Evolutionary conservation across 1,284 basidiomycete species (phyloP).

Genomic region (Sanghuangporus weigelae): DNA sequence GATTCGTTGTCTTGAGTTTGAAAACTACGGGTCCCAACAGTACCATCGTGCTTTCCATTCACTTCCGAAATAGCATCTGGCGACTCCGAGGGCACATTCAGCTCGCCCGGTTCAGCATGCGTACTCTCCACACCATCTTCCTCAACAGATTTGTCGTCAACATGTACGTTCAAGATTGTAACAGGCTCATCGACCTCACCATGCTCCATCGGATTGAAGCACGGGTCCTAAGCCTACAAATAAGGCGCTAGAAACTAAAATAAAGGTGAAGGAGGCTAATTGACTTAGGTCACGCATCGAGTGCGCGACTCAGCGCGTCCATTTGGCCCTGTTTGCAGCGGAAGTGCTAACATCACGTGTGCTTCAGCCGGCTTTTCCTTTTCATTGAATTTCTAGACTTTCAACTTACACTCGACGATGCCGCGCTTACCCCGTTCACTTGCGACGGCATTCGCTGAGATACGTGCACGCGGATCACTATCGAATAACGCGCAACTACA

Average conservation of each 20-base stretch:
- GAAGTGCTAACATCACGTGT: background rate
- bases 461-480: background rate
- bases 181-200: background rate
- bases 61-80: background rate
- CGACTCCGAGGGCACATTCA: background rate
- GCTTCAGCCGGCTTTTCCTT: background rate
- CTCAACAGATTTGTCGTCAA: slow-evolving; percentile 1
- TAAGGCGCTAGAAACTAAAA: background rate
- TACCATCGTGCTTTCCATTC: background rate
- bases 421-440: slow-evolving; percentile 11
- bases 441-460: slow-evolving; percentile 5
- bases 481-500: background rate
- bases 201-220: background rate
- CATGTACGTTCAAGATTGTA: background rate
- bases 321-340: background rate
- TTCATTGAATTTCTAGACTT: background rate
- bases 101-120: background rate
- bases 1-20: background rate
- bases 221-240: background rate
- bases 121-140: background rate
- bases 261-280: background rate
- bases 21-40: background rate
- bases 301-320: background rate
- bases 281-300: background rate
- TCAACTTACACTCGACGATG: background rate